Base-by-base conservation (phyloP, 495 filamentous ascomycete species). In the Hypoxylon fuscum region DNA sequence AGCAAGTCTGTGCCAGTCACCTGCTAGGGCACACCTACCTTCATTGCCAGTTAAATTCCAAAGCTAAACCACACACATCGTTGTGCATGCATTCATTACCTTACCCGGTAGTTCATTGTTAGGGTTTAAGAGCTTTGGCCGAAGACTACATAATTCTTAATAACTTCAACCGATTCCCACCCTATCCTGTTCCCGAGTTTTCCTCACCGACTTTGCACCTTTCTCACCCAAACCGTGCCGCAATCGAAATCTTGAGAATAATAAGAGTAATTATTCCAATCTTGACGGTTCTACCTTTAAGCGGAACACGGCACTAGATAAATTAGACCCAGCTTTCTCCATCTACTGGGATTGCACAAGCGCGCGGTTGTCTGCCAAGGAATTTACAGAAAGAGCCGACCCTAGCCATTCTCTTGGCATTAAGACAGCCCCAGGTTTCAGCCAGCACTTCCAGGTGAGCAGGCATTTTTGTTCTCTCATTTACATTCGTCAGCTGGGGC, bases 311-410 rank as follows among this genome's bases (percentile, higher is more conserved):
- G 63, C 56, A 60, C 40, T 43, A 43, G 25, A 53, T 55, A 57
- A 61, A 57, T 34, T 42, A 66, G 45, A 53, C 46, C 55, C 45
- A 35, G 27, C 44, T 34, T 54, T 56, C 37, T 49, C 25, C 41
- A 40, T 47, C 12, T 55, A 37, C n/a, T 60, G 56, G 56, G 27
- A 51, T 45, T 45, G 38, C 6, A 59, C 63, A 61, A 66, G 63
- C 63, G 63, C 57, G 63, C 56, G 63, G 63, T 57, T 43, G 47
- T n/a, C 57, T 29, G 52, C 63, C 63, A 66, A 66, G 57, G n/a
- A 61, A 48, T 43, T 53, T 22, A 29, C n/a, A 25, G 10, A 47
- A 51, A 51, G 40, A 60, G 42, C 40, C 29, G 50, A 55, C 46
- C 55, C 56, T 17, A 31, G 51, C 48, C 10, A 15, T 41, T 56